Base-by-base conservation (phyloP, 306 rosid species). In the Sindora glabra region DNA sequence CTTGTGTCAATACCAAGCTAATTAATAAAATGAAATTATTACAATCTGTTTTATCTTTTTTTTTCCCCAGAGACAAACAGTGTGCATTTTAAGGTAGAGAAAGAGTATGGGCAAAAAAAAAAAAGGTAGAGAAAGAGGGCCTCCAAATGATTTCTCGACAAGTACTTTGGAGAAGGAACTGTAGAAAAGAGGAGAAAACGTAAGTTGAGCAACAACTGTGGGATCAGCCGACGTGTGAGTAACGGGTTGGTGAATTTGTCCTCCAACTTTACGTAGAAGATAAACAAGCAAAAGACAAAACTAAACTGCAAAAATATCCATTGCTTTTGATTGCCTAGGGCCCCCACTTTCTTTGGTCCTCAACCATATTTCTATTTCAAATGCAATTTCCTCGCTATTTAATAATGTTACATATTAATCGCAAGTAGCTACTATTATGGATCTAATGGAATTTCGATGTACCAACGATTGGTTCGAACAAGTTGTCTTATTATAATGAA, bases 151-250 rank as follows among this genome's bases (percentile, higher is more conserved):
- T 87, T 74, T 58, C 55, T 33, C 44, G 94, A 77, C 90, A 82
- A 86, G 95, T 90, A 78, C 68, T 77, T 76, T 11, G 75, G 50
- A 10, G 84, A 81, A 86, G 92, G 71, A 82, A 77, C 56, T 10
- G 60, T 63, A 34, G 64, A 81, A 77, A 75, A 71, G 70, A 27
- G 56, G 54, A 65, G 85, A 67, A 81, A 81, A 71, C 87, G 88
- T 85, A 82, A 67, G 68, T 11, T 36, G 81, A 69, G 67, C 75
- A 78, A 75, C 45, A 77, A 69, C 78, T 70, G 74, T 55, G 48
- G 49, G 75, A 74, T 65, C 57, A 62, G 76, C 59, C 75, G 58
- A 75, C 79, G 91, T 71, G 87, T 45, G 65, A 71, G 67, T 48
- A 70, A 44, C 61, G 74, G 72, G 80, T 78, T 79, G 89, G 91